Evolutionary conservation across 768 basidiomycete genomes (phyloP), one percentile per base, ranked within the genome.

Genomic region (Strobilomyces dryophilus): DNA sequence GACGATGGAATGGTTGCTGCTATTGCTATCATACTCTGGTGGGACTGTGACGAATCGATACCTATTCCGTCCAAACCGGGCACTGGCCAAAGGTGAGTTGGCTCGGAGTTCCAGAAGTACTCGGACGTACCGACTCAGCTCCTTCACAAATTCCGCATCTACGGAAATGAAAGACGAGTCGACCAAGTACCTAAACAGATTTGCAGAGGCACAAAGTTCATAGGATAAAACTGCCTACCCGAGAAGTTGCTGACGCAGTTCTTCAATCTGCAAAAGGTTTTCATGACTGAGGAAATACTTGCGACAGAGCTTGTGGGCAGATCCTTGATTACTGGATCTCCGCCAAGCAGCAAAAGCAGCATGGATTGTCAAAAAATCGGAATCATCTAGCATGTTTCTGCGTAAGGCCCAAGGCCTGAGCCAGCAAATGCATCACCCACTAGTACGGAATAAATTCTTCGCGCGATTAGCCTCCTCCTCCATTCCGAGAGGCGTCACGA

Each of bases 231-330:
- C 31, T 27, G 35, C 70, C 57, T 62, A 89, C 78, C 85, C 83
- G 50, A 92, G 73, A 56, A 92, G 82, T 66, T 99, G 95, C 63
- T 94, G 92, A 27, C 95, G 84, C 34, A 98, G 78, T 64, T 98
- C 95, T 68, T 98, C 95, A 29, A 99, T 95, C 70, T 97, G 93
- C 71, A 92, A 86, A 46, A 99, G 74, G 65, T 93, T 98, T 85
- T 92, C 92, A 59, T 92, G 83, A 57, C 89, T 93, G 34, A 95
- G 74, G 59, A 82, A 95, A 64, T 89, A 89, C 44, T 72, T 74
- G 60, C 83, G 79, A 69, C 92, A 95, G 65, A 94, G 94, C 51
- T 86, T 83, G 51, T 84, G 77, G 49, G 84, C 83, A 59, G 74
- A 75, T 37, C 71, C 73, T 21, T 77, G 72, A 59, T 88, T 90